Percentiles rank a stretch among this genome's conserved stretches.
Conservation (phyloP, 164 flowering plant species). For the Santalum album region DNA sequence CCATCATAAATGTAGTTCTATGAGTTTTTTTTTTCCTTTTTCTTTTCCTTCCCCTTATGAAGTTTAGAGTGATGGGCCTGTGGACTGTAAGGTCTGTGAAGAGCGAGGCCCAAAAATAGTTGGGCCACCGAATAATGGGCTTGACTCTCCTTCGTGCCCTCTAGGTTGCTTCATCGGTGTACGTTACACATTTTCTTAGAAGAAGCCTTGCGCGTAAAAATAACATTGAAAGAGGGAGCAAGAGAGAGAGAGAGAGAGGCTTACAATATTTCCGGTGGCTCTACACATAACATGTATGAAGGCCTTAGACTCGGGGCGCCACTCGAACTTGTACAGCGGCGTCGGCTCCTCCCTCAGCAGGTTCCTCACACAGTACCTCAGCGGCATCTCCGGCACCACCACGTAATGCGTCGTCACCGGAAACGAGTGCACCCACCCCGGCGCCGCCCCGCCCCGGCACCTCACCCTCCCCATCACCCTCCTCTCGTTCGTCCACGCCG, state of each 20-base stretch:
- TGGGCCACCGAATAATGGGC: no score
- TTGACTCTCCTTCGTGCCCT: no score
- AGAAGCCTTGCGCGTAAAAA: no score
- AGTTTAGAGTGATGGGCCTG: no score
- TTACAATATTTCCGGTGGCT: conserved; percentile 74
- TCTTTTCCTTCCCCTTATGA: no score
- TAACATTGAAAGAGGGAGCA: background rate
- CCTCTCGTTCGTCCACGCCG: conserved; percentile 64
- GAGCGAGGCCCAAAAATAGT: no score
- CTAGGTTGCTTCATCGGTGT: no score
- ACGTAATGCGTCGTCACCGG: conserved; percentile 80
- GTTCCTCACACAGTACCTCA: conserved; percentile 74
- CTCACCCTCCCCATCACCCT: conserved; percentile 74
- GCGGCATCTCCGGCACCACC: conserved; percentile 91
- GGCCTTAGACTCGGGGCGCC: conserved; percentile 82
- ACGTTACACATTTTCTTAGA: no score
- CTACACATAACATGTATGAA: conserved; percentile 85
- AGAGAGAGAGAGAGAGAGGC: conserved; percentile 15
- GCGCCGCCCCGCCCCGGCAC: conserved; percentile 76
- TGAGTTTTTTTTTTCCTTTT: no score
- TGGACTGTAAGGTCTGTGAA: no score
- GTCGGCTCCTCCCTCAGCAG: conserved; percentile 85
- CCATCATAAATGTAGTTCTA: no score
- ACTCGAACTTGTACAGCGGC: conserved; percentile 85
- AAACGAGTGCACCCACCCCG: conserved; percentile 98